These are phyloP conservation scores for Nissolia schottii DNA, from an alignment of 306 rosid species.

Conservation along the genomic window DNA sequence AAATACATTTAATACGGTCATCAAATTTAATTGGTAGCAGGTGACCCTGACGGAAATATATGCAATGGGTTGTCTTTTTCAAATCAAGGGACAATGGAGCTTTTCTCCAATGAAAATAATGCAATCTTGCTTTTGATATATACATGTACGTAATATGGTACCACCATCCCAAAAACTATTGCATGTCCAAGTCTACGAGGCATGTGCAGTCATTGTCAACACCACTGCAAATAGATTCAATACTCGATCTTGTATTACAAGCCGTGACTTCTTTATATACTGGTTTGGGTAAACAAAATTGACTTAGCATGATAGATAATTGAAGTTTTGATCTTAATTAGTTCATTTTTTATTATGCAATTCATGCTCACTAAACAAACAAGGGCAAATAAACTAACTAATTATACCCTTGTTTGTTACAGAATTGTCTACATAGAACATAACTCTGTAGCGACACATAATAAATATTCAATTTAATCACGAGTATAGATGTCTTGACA, in stretches of 20 bases:
- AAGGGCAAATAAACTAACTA: not conserved
- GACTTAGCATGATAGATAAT: not conserved
- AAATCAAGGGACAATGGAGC: not conserved
- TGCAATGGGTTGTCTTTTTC: slow-evolving; percentile 8
- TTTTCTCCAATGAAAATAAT: not conserved
- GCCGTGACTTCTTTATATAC: not conserved
- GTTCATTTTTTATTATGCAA: not conserved
- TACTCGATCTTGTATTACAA: not conserved
- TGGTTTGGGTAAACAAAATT: not conserved
- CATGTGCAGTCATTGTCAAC: not conserved
- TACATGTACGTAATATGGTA: slow-evolving; percentile 7
- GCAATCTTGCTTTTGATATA: not conserved
- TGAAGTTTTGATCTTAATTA: not conserved
- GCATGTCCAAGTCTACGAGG: not conserved
- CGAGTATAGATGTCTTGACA: not conserved
- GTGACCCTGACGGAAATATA: not conserved
- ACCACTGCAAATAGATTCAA: not conserved
- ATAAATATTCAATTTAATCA: not conserved
- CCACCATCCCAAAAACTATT: not conserved
- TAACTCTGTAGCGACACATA: not conserved
- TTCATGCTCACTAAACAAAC: not conserved
- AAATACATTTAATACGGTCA: too few species aligned
- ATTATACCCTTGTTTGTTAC: too few species aligned
- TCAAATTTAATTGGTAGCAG: not conserved
- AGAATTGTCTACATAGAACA: not conserved